Base-by-base conservation (phyloP, 2,329 filamentous ascomycete species). In the Exophiala aquamarina region DNA sequence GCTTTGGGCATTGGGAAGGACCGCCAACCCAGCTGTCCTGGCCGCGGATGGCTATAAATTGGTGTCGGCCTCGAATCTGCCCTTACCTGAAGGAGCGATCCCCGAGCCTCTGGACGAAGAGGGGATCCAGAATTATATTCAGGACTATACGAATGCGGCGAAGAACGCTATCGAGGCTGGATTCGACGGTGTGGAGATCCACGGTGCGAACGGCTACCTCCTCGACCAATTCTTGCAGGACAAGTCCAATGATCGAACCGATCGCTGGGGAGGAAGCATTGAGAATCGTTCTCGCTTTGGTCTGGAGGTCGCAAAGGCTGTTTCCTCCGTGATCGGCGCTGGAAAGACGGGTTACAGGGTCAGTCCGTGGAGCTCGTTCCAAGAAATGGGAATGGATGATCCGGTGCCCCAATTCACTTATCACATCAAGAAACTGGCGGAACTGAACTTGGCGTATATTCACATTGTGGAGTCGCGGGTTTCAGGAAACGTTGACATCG, bases 321-420 rank as follows among this genome's bases (percentile, higher is more conserved):
- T 78, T 2, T 15, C 20, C 3, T 17, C 44, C n/a, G 42, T 36
- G 3, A 40, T 54, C 5, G 45, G 45, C 6, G 60, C 71, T 14
- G 66, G 74, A 2, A 74, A 70, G 32, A 20, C 74, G 20, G 64
- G 68, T 3, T 71, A 76, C 34, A 67, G 74, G 3, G 61, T 77
- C 6, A 67, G 68, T 1, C 74, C 74, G 0, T 76, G 76, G 50
- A 74, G 76, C 2, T 56, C 77, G 2, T 81, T 74, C 57, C 39
- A 45, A 7, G 70, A 71, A 53, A 68, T 84, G 79, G 65, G 67
- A 33, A 82, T 83, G 77, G 52, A 64, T 0, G 71, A 84, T 28
- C 79, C 81, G 0, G 59, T 78, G 8, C 76, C 80, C 0, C 81
- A 84, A 47, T 86, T 84, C 57, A 66, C 66, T 0, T 68, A 84